phyloP scores from a whole-genome alignment of 768 basidiomycete species.

The Tulasnella sp. region DNA sequence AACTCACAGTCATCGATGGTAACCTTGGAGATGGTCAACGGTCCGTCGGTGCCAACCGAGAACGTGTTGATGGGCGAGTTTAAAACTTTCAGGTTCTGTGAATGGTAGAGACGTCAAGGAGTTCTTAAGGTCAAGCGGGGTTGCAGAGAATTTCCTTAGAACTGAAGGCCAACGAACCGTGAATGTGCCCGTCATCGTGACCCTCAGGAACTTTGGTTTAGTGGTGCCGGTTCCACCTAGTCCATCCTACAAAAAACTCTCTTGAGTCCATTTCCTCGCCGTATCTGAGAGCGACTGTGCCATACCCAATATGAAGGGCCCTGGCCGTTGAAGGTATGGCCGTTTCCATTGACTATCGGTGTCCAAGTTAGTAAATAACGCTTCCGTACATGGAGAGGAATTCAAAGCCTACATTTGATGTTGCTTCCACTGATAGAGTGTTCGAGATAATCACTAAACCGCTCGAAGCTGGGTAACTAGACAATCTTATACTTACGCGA shows the following conservation, averaged over 20 bases:
- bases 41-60: conserved; percentile 29
- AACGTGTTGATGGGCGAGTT: conserved; percentile 37
- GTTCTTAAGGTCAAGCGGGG: not conserved
- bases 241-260: conserved; percentile 21
- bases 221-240: conserved; percentile 26
- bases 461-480: conserved; percentile 38
- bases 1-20: conserved; percentile 53
- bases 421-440: not conserved
- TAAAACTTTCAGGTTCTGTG: conserved; percentile 33
- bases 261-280: not conserved
- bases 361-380: not conserved
- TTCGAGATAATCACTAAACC: conserved; percentile 6
- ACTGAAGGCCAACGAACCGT: conserved; percentile 26
- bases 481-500: not conserved
- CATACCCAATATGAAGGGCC: conserved; percentile 41
- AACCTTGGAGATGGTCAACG: conserved; percentile 33
- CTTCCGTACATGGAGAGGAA: not conserved
- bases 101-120: not conserved
- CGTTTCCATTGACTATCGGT: conserved; percentile 35
- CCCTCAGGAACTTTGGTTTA: conserved; percentile 36
- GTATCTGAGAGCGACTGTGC: not conserved
- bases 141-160: not conserved
- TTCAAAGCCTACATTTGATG: not conserved
- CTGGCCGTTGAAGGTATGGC: conserved; percentile 37
- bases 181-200: conserved; percentile 38